phyloP scores from a whole-genome alignment of 2,329 filamentous ascomycete species.

The Paecilomyces dactylethromorphus region DNA sequence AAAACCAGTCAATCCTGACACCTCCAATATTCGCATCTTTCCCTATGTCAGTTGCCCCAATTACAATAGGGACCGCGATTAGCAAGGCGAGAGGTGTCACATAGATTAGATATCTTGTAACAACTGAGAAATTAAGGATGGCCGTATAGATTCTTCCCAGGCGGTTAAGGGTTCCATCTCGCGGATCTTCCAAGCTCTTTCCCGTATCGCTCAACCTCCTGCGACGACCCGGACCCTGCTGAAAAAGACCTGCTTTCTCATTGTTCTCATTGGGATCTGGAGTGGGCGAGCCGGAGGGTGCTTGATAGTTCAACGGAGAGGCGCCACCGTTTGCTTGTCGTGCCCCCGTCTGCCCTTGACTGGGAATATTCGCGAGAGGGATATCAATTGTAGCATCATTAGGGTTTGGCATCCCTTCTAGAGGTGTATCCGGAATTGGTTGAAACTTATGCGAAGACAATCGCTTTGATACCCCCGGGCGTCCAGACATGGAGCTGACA shows the following conservation, averaged over 20 bases:
- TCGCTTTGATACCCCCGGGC: constrained; percentile 20
- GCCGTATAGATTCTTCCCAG: constrained; percentile 57
- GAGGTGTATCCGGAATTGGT: constrained; percentile 27
- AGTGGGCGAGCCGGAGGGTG: constrained; percentile 12
- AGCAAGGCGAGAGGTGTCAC: constrained; percentile 51
- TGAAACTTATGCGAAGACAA: constrained; percentile 42
- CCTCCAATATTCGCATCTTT: constrained; percentile 46
- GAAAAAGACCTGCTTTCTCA: constrained; percentile 23
- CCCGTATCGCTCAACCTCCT: constrained; percentile 22
- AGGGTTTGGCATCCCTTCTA: constrained; percentile 38
- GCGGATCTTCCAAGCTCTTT: constrained; percentile 31
- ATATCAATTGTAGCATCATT: constrained; percentile 56
- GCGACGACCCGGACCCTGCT: constrained; percentile 23
- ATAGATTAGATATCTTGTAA: constrained; percentile 59
- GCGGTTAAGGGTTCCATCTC: constrained; percentile 51
- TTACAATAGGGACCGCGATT: constrained; percentile 58
- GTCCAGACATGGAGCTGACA: neutral
- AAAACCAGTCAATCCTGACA: constrained; percentile 55
- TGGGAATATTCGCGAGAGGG: constrained; percentile 51
- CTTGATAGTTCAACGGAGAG: constrained; percentile 24
- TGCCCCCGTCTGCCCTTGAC: constrained; percentile 39
- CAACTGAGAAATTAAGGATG: constrained; percentile 55
- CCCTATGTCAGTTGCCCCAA: constrained; percentile 47
- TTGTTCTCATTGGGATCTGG: constrained; percentile 17
- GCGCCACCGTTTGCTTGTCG: constrained; percentile 31